Evolutionary conservation across 768 basidiomycete genomes (phyloP).

Genomic region (Amylocystis lapponica): DNA sequence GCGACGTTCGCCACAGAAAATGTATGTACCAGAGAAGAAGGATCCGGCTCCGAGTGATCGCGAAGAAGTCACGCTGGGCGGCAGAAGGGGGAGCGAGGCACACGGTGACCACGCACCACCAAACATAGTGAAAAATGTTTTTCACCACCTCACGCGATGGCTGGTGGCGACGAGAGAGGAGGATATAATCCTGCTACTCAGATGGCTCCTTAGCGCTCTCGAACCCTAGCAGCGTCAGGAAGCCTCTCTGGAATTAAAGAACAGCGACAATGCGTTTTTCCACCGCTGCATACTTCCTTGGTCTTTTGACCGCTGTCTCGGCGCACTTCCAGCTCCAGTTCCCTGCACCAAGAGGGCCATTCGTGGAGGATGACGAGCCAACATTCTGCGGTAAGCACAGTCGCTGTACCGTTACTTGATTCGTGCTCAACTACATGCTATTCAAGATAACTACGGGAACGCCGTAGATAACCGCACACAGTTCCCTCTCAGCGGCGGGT

Average conservation of each 20-base stretch:
- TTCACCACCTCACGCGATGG: slow-evolving; percentile 11
- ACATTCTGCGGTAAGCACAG: slow-evolving; percentile 62
- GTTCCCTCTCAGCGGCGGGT: slow-evolving; percentile 63
- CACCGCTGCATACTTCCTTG: slow-evolving; percentile 30
- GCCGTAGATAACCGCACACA: slow-evolving; percentile 50
- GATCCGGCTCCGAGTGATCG: no score
- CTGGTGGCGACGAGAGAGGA: slow-evolving; percentile 2
- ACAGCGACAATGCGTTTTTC: slow-evolving; percentile 28
- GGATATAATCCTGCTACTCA: slow-evolving; percentile 9
- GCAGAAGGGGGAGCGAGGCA: no score
- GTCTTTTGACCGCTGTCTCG: slow-evolving; percentile 28
- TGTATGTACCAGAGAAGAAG: no score
- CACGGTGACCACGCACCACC: slow-evolving; percentile 8
- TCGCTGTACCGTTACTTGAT: not conserved
- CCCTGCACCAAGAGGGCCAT: slow-evolving; percentile 66
- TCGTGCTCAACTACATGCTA: not conserved
- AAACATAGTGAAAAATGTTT: slow-evolving; percentile 25
- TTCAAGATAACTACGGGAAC: slow-evolving; percentile 56
- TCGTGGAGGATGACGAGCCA: slow-evolving; percentile 52
- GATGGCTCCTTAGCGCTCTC: not conserved
- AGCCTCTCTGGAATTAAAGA: not conserved
- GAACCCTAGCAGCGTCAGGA: slow-evolving; percentile 3
- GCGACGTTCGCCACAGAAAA: no score
- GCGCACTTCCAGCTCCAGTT: slow-evolving; percentile 80
- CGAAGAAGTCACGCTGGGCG: no score